Base-by-base conservation (phyloP, 495 filamentous ascomycete species). In the Talaromyces stipitatus region DNA sequence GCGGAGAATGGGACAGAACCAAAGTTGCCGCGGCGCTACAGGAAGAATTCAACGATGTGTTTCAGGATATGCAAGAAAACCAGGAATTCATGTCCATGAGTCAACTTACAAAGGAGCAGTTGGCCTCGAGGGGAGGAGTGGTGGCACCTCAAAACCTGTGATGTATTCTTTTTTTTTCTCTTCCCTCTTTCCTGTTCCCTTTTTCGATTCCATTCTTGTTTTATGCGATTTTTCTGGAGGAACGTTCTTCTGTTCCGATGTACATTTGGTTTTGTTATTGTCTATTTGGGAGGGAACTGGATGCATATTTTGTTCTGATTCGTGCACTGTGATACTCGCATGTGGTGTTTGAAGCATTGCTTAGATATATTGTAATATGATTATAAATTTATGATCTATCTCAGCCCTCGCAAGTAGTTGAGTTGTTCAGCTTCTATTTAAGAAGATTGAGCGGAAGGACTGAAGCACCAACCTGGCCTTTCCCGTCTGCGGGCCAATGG, bases 1-100 rank as follows among this genome's bases (percentile, higher is more conserved):
- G 89, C 38, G 78, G 81, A 54, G 85, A 95, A 62, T 92, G 86
- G 80, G 89, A 97, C 69, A 82, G 94, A 16, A 86, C 81, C 63
- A 72, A 71, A 53, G 90, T 97, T 10, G 77, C 86, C 22, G 66
- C 66, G 26, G 70, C 73, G 28, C 76, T 95, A 28, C 72, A 72
- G 11, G 73, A 80, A 6, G 81, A 85, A 22, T 96, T 96, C 66
- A 89, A 95, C 59, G 84, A 87, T 6, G 83, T 87, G n/a, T 80
- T 96, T 56, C 69, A 75, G 14, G 92, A 97, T 62, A 92, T 98
- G 57, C 82, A 85, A 68, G 70, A 76, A 4, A 79, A 86, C 61
- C 89, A 92, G 66, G 67, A 69, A 57, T 72, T 85, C 54, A 62
- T 66, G 10, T 66, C 72, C 14, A 70, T 70, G 61, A 77, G 74